A percentile compares a stretch with the other conserved stretches of the same genome.
Evolutionary conservation across 2,329 filamentous ascomycete genomes (phyloP).

Genomic region (Aspergillus fructus): DNA sequence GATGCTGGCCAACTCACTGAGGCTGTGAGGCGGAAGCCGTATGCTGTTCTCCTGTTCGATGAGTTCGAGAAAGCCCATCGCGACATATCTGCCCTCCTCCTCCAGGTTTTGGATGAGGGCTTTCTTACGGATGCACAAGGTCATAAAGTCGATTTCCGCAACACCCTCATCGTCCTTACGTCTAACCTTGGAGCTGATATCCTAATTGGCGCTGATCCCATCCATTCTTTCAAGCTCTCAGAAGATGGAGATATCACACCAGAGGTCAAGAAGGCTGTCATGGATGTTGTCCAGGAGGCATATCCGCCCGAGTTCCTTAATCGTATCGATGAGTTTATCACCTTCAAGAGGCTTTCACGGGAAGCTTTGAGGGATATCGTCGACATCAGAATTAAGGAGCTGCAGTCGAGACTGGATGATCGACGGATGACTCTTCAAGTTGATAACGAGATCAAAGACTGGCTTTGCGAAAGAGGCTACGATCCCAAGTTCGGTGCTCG

Average conservation of each 20-base stretch:
- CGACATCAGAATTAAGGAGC: constrained; percentile 82
- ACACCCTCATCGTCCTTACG: constrained; percentile 94
- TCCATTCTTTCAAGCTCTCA: constrained; percentile 63
- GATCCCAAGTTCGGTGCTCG: constrained; percentile 88
- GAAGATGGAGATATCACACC: constrained; percentile 68
- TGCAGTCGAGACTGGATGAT: constrained; percentile 80
- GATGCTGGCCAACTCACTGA: constrained; percentile 96
- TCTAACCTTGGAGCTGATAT: constrained; percentile 94
- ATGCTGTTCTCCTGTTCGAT: constrained; percentile 91
- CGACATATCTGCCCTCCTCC: constrained; percentile 85
- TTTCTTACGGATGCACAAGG: constrained; percentile 95
- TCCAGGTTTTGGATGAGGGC: constrained; percentile 94
- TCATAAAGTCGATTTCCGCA: constrained; percentile 94
- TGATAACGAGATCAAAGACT: constrained; percentile 70
- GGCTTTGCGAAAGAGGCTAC: constrained; percentile 87
- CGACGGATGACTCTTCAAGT: constrained; percentile 77
- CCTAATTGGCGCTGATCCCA: constrained; percentile 71
- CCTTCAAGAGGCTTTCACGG: constrained; percentile 83
- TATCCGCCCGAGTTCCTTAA: constrained; percentile 96
- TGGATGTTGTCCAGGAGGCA: constrained; percentile 74
- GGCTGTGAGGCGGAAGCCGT: constrained; percentile 90
- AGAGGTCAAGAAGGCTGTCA: constrained; percentile 73
- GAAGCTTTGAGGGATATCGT: constrained; percentile 85
- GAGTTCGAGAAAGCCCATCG: constrained; percentile 98
- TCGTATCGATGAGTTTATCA: constrained; percentile 92